A percentile compares a stretch with the other conserved stretches of the same genome.
Evolutionary conservation across 2,329 filamentous ascomycete genomes (phyloP).

Genomic region (Exophiala mesophila): DNA sequence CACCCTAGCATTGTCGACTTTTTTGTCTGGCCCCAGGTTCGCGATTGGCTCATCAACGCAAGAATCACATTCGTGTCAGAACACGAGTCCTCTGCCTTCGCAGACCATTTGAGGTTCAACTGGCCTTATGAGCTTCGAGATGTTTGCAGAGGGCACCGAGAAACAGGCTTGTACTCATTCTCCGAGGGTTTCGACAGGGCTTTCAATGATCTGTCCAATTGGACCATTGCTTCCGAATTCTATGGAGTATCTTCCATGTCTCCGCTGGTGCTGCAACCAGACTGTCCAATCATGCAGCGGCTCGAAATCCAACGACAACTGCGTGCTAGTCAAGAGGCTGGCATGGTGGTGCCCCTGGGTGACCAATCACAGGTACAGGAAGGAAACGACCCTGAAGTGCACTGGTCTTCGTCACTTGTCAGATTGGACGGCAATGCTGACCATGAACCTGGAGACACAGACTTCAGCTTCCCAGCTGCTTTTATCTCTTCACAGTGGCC

Average conservation of each 20-base stretch:
- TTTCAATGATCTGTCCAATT: constrained; percentile 5
- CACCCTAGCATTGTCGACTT: constrained; percentile 7
- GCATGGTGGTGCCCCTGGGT: neutral
- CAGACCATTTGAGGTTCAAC: constrained; percentile 1
- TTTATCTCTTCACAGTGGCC: neutral
- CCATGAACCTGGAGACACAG: neutral
- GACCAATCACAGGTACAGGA: neutral
- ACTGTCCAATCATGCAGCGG: neutral
- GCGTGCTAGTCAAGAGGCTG: neutral
- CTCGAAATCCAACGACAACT: neutral
- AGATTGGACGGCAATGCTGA: neutral
- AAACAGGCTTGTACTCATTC: constrained; percentile 6
- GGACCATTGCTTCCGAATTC: constrained; percentile 7
- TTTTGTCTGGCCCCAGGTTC: constrained; percentile 32
- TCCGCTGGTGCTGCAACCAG: neutral
- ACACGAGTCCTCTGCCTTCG: neutral
- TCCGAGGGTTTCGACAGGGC: constrained; percentile 5
- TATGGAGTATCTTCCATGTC: constrained; percentile 2
- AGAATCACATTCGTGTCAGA: neutral
- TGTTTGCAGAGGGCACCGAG: constrained; percentile 1
- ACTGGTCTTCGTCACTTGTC: neutral
- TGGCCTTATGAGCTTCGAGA: constrained; percentile 6
- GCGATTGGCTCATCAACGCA: constrained; percentile 17
- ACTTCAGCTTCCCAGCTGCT: neutral
- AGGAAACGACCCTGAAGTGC: neutral